Percentiles rank a stretch among this genome's conserved stretches.
Evolutionary conservation across 441 rosid genomes (phyloP).

Genomic region (Populus hybrid): DNA sequence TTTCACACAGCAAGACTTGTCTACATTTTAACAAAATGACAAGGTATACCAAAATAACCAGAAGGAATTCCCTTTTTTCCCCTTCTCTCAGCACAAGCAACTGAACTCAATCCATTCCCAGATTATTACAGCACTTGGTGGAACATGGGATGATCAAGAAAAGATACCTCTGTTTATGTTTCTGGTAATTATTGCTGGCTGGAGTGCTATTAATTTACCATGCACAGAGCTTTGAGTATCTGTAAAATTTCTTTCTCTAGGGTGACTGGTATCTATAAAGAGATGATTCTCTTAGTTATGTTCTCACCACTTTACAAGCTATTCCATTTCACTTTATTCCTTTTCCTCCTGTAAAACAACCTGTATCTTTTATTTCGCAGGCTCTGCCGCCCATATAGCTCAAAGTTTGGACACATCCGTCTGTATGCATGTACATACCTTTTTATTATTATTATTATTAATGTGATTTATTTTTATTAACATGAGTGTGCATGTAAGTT

Average conservation of each 20-base stretch:
- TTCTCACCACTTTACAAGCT: neutral
- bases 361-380: neutral
- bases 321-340: constrained; percentile 4
- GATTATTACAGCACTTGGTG: neutral
- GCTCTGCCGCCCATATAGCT: neutral
- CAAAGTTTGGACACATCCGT: neutral
- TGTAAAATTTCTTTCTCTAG: neutral
- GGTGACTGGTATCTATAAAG: neutral
- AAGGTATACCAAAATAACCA: neutral
- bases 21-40: too few species aligned
- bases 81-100: neutral
- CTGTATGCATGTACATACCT: neutral
- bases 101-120: neutral
- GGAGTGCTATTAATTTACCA: neutral
- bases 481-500: too few species aligned
- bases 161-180: neutral
- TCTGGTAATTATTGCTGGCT: neutral
- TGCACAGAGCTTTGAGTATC: neutral
- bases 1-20: neutral
- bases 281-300: neutral
- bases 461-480: too few species aligned
- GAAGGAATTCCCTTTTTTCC: neutral
- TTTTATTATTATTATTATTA: too few species aligned
- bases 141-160: neutral
- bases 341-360: neutral